Evolutionary conservation across 257 asterid genomes (phyloP).

Genomic region (Pogostemon cablin): DNA sequence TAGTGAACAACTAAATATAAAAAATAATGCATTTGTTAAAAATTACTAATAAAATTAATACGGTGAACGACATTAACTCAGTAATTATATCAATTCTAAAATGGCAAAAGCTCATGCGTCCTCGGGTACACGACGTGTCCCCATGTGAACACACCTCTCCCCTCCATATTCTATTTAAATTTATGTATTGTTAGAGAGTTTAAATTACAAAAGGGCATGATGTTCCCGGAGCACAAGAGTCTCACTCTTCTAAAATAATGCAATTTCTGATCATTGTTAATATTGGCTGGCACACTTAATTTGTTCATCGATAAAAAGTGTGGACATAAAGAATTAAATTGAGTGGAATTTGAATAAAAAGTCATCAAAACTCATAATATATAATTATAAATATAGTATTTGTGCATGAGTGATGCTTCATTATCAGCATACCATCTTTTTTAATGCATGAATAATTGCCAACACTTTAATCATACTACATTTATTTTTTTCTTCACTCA

Average conservation of each 20-base stretch:
- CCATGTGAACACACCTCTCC: no score
- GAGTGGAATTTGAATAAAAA: constrained; percentile 20
- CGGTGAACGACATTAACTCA: no score
- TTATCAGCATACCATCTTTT: constrained; percentile 31
- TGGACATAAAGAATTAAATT: background rate
- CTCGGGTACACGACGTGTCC: no score
- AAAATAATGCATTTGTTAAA: background rate
- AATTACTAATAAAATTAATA: no score
- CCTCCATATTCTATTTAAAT: no score
- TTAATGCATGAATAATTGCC: constrained; percentile 25
- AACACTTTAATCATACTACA: constrained; percentile 23
- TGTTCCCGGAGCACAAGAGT: no score
- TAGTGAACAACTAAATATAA: background rate
- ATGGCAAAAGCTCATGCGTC: no score
- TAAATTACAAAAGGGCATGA: no score
- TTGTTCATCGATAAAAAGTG: constrained; percentile 29
- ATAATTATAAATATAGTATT: constrained; percentile 25
- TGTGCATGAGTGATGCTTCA: constrained; percentile 34
- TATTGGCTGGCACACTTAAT: constrained; percentile 34
- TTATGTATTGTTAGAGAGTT: no score
- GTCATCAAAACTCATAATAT: constrained; percentile 27
- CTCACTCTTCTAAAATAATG: constrained; percentile 22
- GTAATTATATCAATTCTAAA: no score
- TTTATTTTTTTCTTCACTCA: constrained; percentile 1
- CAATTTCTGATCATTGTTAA: constrained; percentile 20